These are phyloP conservation scores for Ganoderma resinaceum DNA, from an alignment of 1,284 basidiomycete genomes.

Conservation along the genomic window DNA sequence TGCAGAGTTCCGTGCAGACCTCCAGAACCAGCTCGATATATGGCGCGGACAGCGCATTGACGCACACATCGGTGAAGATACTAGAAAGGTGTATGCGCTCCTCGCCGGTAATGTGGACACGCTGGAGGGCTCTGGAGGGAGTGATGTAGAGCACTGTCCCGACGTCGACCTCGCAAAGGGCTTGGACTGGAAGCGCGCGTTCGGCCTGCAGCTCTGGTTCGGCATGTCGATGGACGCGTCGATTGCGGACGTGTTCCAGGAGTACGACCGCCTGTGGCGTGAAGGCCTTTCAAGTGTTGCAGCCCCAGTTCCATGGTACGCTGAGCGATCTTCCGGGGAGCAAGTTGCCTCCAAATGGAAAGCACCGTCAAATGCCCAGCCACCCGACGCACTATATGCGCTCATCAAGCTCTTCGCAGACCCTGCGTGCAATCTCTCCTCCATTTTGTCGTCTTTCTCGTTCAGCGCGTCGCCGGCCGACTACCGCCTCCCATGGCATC, in stretches of 20 bases:
- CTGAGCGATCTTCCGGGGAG: constrained; percentile 44
- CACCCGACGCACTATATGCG: constrained; percentile 81
- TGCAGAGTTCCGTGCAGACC: constrained; percentile 76
- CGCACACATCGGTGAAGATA: constrained; percentile 70
- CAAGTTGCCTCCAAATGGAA: constrained; percentile 43
- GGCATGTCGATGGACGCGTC: constrained; percentile 77
- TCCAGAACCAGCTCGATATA: constrained; percentile 80
- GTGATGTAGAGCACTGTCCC: constrained; percentile 61
- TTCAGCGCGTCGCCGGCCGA: constrained; percentile 83
- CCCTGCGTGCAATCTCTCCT: constrained; percentile 68
- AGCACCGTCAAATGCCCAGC: constrained; percentile 44
- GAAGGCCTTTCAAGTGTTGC: constrained; percentile 55
- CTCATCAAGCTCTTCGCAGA: constrained; percentile 84
- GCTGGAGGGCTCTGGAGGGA: constrained; percentile 64
- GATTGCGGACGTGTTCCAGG: constrained; percentile 72
- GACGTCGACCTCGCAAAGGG: constrained; percentile 80
- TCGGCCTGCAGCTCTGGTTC: constrained; percentile 95
- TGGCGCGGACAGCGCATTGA: constrained; percentile 88
- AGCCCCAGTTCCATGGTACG: constrained; percentile 76
- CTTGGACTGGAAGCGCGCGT: constrained; percentile 94
- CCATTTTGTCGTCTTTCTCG: constrained; percentile 70
- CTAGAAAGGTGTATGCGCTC: constrained; percentile 86
- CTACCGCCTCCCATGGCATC: constrained; percentile 90
- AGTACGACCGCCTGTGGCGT: constrained; percentile 66
- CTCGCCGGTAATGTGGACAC: constrained; percentile 82